These are phyloP conservation scores for Cladorrhinum sp. DNA, from an alignment of 2,329 filamentous ascomycete genomes.

Conservation along the genomic window DNA sequence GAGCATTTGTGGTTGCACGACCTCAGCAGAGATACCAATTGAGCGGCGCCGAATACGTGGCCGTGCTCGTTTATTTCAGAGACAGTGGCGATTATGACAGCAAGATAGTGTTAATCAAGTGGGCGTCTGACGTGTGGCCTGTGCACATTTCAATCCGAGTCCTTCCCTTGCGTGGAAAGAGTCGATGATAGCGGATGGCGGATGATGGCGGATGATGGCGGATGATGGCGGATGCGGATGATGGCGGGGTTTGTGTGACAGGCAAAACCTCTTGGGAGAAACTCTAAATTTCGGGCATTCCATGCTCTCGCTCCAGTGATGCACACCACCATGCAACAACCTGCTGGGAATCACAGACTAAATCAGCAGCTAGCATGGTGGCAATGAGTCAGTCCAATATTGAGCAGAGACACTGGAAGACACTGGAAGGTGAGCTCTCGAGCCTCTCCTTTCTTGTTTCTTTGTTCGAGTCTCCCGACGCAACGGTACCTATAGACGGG, in stretches of 20 bases:
- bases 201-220: not conserved
- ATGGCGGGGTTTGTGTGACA: slow-evolving; percentile 3
- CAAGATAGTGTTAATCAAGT: slow-evolving; percentile 3
- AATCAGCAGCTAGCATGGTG: no score
- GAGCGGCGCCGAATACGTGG: not conserved
- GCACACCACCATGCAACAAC: not conserved
- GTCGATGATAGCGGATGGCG: not conserved
- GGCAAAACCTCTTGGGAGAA: not conserved
- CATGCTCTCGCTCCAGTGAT: not conserved
- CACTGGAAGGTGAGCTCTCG: no score
- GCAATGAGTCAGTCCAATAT: no score
- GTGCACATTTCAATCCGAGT: not conserved
- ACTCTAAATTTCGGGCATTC: slow-evolving; percentile 3
- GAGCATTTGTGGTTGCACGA: not conserved
- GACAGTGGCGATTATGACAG: slow-evolving; percentile 9
- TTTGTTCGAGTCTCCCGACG: not conserved
- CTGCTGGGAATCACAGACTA: not conserved
- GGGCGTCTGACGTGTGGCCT: slow-evolving; percentile 2
- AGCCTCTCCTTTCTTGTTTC: not conserved
- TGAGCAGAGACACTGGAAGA: no score
- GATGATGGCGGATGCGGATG: no score
- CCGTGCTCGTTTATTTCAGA: not conserved
- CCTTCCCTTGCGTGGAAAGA: not conserved
- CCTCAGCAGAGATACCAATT: not conserved
- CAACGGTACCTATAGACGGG: not conserved